A percentile compares a stretch with the other conserved stretches of the same genome.
Conservation (phyloP, 2,329 filamentous ascomycete genomes). For the Aspergillus fumigatiaffinis region DNA sequence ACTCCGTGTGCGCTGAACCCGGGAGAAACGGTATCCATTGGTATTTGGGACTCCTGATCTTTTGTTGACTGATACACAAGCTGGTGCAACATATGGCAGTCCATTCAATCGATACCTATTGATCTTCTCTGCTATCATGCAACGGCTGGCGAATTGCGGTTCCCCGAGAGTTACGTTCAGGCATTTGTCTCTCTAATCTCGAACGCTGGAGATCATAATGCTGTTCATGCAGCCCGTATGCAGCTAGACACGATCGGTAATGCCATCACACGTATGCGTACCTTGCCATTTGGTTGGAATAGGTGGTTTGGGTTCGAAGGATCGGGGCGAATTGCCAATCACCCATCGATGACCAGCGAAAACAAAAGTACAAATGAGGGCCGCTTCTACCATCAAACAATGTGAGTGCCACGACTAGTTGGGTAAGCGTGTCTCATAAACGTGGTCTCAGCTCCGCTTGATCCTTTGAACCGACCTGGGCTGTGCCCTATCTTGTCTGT, state of each 20-base stretch:
- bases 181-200: not conserved
- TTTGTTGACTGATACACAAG: not conserved
- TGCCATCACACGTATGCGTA: too few relatives aligned
- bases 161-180: not conserved
- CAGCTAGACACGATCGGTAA: not conserved
- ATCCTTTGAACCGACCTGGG: too few relatives aligned
- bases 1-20: not conserved
- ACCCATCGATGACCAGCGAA: too few relatives aligned
- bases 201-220: not conserved
- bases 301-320: not conserved
- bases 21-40: not conserved
- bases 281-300: too few relatives aligned
- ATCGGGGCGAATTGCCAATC: not conserved
- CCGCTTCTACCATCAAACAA: too few relatives aligned
- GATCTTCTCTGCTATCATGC: not conserved
- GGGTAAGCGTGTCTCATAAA: too few relatives aligned
- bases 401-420: too few relatives aligned
- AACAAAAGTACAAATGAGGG: too few relatives aligned
- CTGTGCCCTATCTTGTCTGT: too few relatives aligned
- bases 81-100: not conserved
- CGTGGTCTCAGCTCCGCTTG: too few relatives aligned
- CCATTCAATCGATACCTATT: not conserved
- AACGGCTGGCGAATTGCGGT: not conserved
- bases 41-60: not conserved
- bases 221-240: not conserved